A percentile compares a stretch with the other conserved stretches of the same genome.
These are phyloP conservation scores for Pinus tabuliformis DNA, from an alignment of 75 land plant species.

Conservation along the genomic window DNA sequence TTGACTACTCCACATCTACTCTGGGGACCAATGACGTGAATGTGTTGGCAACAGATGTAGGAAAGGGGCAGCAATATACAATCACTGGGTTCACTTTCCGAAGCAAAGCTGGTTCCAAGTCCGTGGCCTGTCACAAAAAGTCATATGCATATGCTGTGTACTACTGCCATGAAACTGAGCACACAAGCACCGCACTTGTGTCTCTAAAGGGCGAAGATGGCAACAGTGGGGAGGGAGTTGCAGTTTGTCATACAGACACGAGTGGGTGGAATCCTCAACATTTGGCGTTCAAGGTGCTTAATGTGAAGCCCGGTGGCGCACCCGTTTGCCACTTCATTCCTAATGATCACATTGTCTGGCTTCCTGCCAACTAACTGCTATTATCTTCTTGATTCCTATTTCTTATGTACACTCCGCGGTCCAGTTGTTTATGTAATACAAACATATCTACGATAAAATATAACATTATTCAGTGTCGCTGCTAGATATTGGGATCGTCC, in stretches of 20 bases:
- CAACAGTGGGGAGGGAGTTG: conserved; percentile 30
- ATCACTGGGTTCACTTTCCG: neutral
- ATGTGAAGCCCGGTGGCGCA: conserved; percentile 56
- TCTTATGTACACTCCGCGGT: too few species aligned
- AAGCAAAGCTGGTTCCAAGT: neutral
- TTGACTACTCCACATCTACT: neutral
- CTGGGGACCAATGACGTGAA: neutral
- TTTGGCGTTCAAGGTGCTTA: conserved; percentile 56
- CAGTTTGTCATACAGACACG: conserved; percentile 68
- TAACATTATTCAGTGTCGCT: too few species aligned
- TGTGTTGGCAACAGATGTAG: neutral
- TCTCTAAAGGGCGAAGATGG: neutral
- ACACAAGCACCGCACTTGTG: neutral
- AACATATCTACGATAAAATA: too few species aligned
- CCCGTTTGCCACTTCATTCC: conserved; percentile 69
- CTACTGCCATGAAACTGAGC: neutral
- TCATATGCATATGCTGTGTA: conserved; percentile 6
- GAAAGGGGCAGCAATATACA: neutral
- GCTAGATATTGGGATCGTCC: too few species aligned
- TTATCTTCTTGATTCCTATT: too few species aligned
- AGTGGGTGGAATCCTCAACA: conserved; percentile 63
- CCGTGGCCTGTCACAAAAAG: conserved; percentile 2
- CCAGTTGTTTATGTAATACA: too few species aligned
- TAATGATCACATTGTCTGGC: conserved; percentile 52
- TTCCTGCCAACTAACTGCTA: conserved; percentile 1